These are phyloP conservation scores for Jaltomata sinuosa DNA, from an alignment of 257 asterid species.

Conservation along the genomic window DNA sequence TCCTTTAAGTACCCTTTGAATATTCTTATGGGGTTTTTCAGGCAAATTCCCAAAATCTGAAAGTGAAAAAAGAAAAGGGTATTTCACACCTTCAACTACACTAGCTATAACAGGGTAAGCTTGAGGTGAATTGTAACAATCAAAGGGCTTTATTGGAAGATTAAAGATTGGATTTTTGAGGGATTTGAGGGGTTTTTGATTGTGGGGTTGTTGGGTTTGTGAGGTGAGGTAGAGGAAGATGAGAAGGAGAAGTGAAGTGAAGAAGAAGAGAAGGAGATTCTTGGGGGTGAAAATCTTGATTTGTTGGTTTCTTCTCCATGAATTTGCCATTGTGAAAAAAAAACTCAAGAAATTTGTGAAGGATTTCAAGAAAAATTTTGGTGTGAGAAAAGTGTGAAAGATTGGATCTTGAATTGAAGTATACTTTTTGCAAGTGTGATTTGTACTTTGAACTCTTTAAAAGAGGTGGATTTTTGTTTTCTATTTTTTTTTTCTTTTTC, in stretches of 20 bases:
- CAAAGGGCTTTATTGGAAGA: constrained; percentile 53
- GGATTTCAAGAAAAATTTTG: background rate
- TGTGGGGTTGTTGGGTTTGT: constrained; percentile 39
- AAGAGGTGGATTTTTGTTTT: background rate
- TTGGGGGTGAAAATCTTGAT: constrained; percentile 51
- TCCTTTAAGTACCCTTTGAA: constrained; percentile 74
- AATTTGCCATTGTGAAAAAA: constrained; percentile 55
- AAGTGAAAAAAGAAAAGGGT: constrained; percentile 83
- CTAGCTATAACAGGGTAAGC: constrained; percentile 87
- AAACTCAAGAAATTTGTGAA: background rate
- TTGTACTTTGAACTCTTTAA: background rate
- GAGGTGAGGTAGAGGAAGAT: constrained; percentile 62
- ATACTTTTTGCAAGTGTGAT: background rate
- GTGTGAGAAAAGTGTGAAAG: background rate
- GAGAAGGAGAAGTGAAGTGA: constrained; percentile 64
- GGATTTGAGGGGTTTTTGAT: constrained; percentile 22
- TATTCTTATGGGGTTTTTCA: constrained; percentile 98
- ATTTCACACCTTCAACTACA: constrained; percentile 81
- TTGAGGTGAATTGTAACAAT: constrained; percentile 69
- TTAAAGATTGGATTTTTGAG: constrained; percentile 1
- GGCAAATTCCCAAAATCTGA: constrained; percentile 81
- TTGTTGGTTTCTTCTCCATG: constrained; percentile 78
- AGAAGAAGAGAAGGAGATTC: constrained; percentile 61
- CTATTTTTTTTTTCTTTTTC: too few species aligned
- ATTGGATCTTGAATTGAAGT: background rate